Conservation (phyloP, 139 green algal species). For the Chlamydomonas urium region DNA sequence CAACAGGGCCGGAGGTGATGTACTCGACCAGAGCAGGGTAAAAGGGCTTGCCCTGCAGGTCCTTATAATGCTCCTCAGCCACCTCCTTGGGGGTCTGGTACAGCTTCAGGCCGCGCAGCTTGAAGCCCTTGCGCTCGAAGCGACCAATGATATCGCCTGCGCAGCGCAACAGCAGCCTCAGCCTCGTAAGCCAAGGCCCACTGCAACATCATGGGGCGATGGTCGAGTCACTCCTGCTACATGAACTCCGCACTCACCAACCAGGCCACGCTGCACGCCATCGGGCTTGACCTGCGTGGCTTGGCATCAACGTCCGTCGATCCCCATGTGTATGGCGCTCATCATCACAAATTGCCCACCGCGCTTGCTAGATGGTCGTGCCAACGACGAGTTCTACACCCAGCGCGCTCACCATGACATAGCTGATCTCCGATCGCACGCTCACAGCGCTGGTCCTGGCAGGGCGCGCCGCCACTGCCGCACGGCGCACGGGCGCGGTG, state of each 20-base stretch:
- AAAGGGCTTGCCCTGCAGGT: conserved; percentile 91
- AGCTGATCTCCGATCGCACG: conserved; percentile 61
- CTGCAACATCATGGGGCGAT: too few species aligned
- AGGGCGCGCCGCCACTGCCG: neutral
- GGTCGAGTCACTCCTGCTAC: too few species aligned
- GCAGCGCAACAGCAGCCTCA: too few species aligned
- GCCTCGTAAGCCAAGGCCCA: too few species aligned
- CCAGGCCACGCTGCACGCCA: conserved; percentile 85
- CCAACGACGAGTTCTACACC: neutral
- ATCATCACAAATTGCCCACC: neutral
- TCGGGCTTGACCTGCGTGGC: conserved; percentile 88
- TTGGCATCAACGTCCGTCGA: too few species aligned
- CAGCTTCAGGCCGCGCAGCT: conserved; percentile 79
- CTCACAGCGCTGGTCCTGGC: conserved; percentile 12
- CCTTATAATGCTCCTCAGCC: conserved; percentile 93
- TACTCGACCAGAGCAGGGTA: conserved; percentile 93
- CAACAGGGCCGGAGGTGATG: conserved; percentile 95
- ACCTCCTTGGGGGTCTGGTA: conserved; percentile 69
- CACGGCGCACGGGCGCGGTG: too few species aligned
- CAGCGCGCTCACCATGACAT: conserved; percentile 89
- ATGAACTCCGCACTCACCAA: conserved; percentile 46
- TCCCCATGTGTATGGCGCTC: too few species aligned
- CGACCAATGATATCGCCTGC: conserved; percentile 80
- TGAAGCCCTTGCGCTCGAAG: conserved; percentile 87
- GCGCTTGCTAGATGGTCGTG: neutral